Evolutionary conservation across 495 filamentous ascomycete species (phyloP), one percentile per base, ranked within the genome.

Genomic region (Hypoxylon subgilvum): DNA sequence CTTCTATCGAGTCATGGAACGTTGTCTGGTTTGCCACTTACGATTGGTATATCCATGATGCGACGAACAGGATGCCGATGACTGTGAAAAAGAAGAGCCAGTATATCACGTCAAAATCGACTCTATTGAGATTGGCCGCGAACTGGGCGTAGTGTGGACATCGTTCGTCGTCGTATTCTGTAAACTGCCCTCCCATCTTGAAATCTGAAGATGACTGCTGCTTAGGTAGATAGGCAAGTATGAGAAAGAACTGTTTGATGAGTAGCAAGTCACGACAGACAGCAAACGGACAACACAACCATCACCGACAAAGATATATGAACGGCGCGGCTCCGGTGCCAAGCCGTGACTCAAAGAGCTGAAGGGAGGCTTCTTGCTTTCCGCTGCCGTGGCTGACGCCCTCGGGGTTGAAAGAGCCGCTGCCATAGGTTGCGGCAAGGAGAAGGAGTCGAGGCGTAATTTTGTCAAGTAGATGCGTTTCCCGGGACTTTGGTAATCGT

Each of bases 71-170:
- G 34, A 76, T 66, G 4, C 67, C 0, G 16, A 81, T 65, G 31
- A 77, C 72, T 0, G 66, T 16, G 14, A 68, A 54, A 42, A 80
- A 82, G 1, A 80, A 65, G 10, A 70, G 35, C 78, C 77, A 80
- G 64, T 79, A 82, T 34, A 79, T 70, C 16, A 64, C 59, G 47
- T 79, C 74, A 32, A 78, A 77, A n/a, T 74, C 63, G 22, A 22
- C 14, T 41, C 76, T 66, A 30, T 62, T 61, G 8, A 82, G 66
- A 39, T 71, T 55, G 2, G 71, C 49, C 10, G 76, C 72, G 54
- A 80, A 79, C 38, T 66, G 64, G 8, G 79, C 78, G 48, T 82
- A 80, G 58, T 78, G 69, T 13, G 45, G 35, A 50, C 79, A 82
- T 41, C 63, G 62, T 28, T 32, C 52, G 4, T 65, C 68, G 28